These are phyloP conservation scores for Logfia minima DNA, from an alignment of 129 eudicot species.

Conservation along the genomic window DNA sequence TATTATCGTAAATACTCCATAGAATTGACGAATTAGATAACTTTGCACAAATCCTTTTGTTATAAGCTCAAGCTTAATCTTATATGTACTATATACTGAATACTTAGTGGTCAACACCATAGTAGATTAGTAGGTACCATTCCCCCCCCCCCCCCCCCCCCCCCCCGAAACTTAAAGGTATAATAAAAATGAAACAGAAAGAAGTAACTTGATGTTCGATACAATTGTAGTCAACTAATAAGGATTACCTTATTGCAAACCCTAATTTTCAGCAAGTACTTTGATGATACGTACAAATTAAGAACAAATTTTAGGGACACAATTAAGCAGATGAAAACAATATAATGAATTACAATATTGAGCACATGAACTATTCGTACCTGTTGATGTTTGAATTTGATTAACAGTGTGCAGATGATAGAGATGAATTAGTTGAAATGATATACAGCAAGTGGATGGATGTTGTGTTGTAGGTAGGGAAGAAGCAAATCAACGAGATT, in stretches of 20 bases:
- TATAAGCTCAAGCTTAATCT: too few species aligned
- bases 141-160: too few species aligned
- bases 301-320: conserved; percentile 8
- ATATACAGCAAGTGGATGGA: not conserved
- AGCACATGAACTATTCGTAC: conserved; percentile 3
- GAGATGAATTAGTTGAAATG: not conserved
- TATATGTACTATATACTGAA: not conserved
- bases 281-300: not conserved
- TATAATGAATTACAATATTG: too few species aligned
- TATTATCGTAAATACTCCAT: too few species aligned
- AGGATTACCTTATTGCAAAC: not conserved
- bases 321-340: not conserved
- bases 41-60: too few species aligned
- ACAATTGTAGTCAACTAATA: not conserved
- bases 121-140: too few species aligned
- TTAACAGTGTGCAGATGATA: not conserved
- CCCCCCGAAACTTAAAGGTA: too few species aligned
- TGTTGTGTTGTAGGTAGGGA: not conserved
- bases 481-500: not conserved
- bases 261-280: conserved; percentile 7
- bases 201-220: too few species aligned
- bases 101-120: too few species aligned
- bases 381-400: conserved; percentile 22
- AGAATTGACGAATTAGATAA: too few species aligned
- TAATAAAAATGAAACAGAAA: too few species aligned